Base-by-base conservation (phyloP, 805 yeast genomes). In the Torulaspora microellipsoides region DNA sequence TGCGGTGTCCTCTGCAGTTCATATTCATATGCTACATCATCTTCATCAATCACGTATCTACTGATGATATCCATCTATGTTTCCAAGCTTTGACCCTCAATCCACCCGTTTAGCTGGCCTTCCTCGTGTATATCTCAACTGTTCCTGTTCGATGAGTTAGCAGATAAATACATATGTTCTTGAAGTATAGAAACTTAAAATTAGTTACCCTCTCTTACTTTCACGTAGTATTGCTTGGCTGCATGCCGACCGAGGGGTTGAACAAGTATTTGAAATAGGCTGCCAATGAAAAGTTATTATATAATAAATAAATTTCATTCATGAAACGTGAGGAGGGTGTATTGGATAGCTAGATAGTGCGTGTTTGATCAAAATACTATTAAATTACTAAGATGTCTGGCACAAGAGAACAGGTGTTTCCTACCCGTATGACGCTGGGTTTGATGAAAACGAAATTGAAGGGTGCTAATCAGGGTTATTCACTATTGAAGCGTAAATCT, bases 401-500 rank as follows among this genome's bases (percentile, higher is more conserved):
- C 23, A 56, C 54, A 28, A 85, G 98, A 75, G 98, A 90, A 66
- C 95, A 87, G 63, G 98, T 90, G 36, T 90, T 90, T 67, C 96
- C 98, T 28, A 90, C 98, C 40, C 90, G 97, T 69, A 90, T 90
- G 97, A 91, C 98, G 47, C 78, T 91, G 55, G 89, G 95, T 38
- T 66, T 86, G 47, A 93, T 93, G 98, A 93, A 93, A 73, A 78
- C 85, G 48, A 93, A 93, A 68, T 78, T 93, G 63, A 91, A 90
- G 69, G 99, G 99, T 43, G 99, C 99, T 1, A 90, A 87, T 59
- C 95, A 87, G 61, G 99, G 99, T 30, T 95, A 93, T 66, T 85
- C 95, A 12, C 73, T 91, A 53, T 72, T 91, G 67, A 91, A 91
- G 72, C 80, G 98, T 68, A 91, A 91, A 66, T 89, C 97, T 5